Percentiles rank a stretch among this genome's conserved stretches.
These are phyloP conservation scores for Nyctanthes arbortristis DNA, from an alignment of 257 asterid species.

Conservation along the genomic window DNA sequence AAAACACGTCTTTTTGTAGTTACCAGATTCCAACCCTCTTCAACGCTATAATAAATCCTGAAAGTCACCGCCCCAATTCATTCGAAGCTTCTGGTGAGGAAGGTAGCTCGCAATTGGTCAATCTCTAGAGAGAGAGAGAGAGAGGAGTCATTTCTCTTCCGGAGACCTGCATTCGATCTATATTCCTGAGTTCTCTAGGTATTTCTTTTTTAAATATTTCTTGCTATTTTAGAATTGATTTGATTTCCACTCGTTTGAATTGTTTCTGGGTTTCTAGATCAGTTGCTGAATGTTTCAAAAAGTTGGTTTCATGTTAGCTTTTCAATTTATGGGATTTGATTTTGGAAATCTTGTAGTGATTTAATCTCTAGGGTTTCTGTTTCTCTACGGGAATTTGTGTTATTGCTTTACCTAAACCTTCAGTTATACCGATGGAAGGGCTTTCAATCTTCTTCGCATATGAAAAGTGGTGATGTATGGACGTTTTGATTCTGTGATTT, in stretches of 20 bases:
- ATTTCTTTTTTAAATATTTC: constrained; percentile 4
- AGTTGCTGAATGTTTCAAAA: background rate
- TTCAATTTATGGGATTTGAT: constrained; percentile 1
- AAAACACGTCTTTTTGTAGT: too few relatives aligned
- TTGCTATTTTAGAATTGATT: background rate
- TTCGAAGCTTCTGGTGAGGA: too few relatives aligned
- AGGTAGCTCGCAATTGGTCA: too few relatives aligned
- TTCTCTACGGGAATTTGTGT: background rate
- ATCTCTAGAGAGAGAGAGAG: too few relatives aligned
- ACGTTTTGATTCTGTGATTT: background rate
- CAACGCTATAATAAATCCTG: too few relatives aligned
- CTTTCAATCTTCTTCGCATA: too few relatives aligned
- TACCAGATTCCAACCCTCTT: too few relatives aligned
- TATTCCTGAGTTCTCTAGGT: constrained; percentile 17
- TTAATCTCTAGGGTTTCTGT: constrained; percentile 1
- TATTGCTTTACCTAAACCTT: too few relatives aligned
- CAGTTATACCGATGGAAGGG: too few relatives aligned
- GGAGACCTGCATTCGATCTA: constrained; percentile 27
- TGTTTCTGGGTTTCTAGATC: background rate
- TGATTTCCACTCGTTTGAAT: background rate
- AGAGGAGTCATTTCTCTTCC: too few relatives aligned
- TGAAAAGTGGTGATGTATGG: background rate
- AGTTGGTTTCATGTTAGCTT: constrained; percentile 17
- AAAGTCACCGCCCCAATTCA: too few relatives aligned
- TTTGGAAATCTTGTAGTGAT: background rate